Evolutionary conservation across 2,329 filamentous ascomycete species (phyloP).

Genomic region (Aspergillus sp.): DNA sequence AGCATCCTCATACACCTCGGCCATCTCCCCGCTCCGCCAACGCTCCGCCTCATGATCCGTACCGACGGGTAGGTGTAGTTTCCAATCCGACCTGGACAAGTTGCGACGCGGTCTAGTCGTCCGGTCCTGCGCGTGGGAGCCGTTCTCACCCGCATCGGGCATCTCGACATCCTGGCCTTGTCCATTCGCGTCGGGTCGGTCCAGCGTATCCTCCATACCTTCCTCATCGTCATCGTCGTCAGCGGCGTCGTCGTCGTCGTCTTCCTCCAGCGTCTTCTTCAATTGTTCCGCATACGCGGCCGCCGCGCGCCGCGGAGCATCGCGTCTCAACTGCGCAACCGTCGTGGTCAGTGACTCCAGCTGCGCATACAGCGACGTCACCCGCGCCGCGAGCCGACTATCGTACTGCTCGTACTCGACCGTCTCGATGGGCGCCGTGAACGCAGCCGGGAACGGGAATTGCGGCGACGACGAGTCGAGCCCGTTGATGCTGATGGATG

Average conservation of each 20-base stretch:
- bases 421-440: constrained; percentile 38
- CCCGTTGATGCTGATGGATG: constrained; percentile 49
- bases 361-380: constrained; percentile 46
- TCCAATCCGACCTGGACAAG: constrained; percentile 21
- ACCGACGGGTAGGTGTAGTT: constrained; percentile 31
- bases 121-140: not conserved
- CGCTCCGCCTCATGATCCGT: constrained; percentile 34
- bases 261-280: constrained; percentile 31
- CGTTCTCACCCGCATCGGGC: constrained; percentile 10
- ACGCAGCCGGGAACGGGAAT: constrained; percentile 30
- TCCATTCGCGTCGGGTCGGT: not conserved
- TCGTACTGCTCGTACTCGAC: constrained; percentile 49
- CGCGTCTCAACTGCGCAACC: constrained; percentile 45
- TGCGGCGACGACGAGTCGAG: constrained; percentile 36
- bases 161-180: constrained; percentile 16
- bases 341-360: constrained; percentile 47
- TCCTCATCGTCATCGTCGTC: constrained; percentile 57
- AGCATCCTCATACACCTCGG: constrained; percentile 40
- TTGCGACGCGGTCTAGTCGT: no score
- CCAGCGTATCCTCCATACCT: constrained; percentile 24
- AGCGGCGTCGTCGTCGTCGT: constrained; percentile 53
- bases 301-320: constrained; percentile 43
- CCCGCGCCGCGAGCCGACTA: constrained; percentile 38
- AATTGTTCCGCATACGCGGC: constrained; percentile 36
- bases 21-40: constrained; percentile 42